Evolutionary conservation across 345 rosid genomes (phyloP), one percentile per base, ranked within the genome.

Genomic region (Eutrema heterophyllum): DNA sequence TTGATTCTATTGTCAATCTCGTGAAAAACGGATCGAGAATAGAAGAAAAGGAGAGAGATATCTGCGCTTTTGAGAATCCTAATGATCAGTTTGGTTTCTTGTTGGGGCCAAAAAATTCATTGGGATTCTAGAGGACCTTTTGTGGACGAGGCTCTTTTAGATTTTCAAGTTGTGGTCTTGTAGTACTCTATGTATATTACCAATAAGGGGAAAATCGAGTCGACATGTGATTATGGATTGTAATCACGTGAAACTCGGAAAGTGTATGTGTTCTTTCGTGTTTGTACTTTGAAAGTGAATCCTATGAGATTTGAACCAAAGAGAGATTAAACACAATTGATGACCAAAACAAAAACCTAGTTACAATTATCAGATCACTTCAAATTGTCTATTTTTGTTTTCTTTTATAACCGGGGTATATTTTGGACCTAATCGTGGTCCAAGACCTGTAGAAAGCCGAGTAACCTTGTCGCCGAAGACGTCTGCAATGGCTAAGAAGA

Each of bases 1-100:
- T 57, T 58, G 38, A 64, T 48, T 74, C 73, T 4, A 50, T 58
- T 57, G 6, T 75, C 3, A 21, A 29, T 41, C 55, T 41, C 21
- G 33, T 59, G 68, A 67, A 5, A 32, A 74, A 75, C 12, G 16
- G 5, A 33, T 39, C 78, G n/a, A 74, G 54, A 67, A 50, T 48
- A 50, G 44, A 57, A 65, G 71, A 67, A 14, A 55, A 74, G 2
- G 55, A 61, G 52, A 74, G 41, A 40, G 53, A 40, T 58, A 21
- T 40, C 3, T 67, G 68, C 11, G 33, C 30, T 48, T 50, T 67
- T 21, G 38, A 38, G 56, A 21, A 59, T 49, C 48, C 32, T 32
- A 59, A 50, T 21, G 48, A 38, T 40, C 61, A 32, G 35, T 32
- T 59, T 2, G 62, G 68, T 60, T 24, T 49, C 8, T 40, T 68